Evolutionary conservation across 257 asterid species (phyloP), one percentile per base, ranked within the genome.

Genomic region (Plectranthus barbatus): DNA sequence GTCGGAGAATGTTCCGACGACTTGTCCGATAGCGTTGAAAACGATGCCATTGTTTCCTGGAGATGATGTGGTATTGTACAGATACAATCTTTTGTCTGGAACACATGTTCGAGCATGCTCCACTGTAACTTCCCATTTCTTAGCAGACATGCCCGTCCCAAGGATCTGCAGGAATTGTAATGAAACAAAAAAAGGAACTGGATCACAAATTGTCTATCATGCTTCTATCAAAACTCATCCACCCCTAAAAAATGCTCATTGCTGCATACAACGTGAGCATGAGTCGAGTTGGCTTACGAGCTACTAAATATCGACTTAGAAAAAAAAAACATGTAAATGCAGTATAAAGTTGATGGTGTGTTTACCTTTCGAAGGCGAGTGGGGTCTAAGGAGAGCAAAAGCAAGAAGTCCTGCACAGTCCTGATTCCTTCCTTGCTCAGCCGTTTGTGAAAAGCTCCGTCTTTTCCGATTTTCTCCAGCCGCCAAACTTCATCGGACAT

Each of bases 61-160:
- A 52, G 77, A 12, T 4, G 46, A 6, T 29, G 82, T 48, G 14
- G 85, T 45, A 55, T 72, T 73, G 77, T 82, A 56, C 58, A 78
- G 62, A 71, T 83, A 81, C 42, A 78, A 55, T 69, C 78, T 86
- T 55, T 82, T 70, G 77, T 81, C 95, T 17, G 86, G 73, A 46
- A 80, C 82, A 72, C 98, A 92, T 0, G 98, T 84, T 55, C 73
- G 82, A 50, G 98, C 92, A 78, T 92, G 98, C 57, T 89, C 99
- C 17, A 80, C 77, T 0, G 86, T 81, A 46, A 77, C 83, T 56
- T 89, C 95, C 95, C 97, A 89, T 95, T 86, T 92, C 78, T 89
- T 92, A 36, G 89, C 69, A 13, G 96, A 88, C 93, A 92, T 88
- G 29, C 98, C 98, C 11, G 81, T 46, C 24, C 67, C 67, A 10